Conservation (phyloP, 139 green algal species). For the Asterochloris erici region DNA sequence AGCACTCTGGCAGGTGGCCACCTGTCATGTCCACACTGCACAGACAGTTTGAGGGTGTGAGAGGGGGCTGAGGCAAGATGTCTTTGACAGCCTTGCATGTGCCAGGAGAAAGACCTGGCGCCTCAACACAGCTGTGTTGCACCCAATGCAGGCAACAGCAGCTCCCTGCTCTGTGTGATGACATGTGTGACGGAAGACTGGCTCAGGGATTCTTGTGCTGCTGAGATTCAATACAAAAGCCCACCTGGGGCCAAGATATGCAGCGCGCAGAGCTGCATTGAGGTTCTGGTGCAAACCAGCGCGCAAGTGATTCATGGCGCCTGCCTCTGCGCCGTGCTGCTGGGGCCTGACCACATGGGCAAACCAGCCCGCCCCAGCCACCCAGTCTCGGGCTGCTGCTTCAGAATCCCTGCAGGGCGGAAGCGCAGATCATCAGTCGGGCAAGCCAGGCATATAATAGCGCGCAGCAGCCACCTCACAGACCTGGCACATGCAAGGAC, state of each 20-base stretch:
- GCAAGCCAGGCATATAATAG: not conserved
- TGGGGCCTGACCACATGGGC: not conserved
- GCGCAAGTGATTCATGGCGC: conserved; percentile 25
- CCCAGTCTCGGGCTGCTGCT: conserved; percentile 2
- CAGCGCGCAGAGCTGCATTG: conserved; percentile 27
- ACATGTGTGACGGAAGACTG: no score
- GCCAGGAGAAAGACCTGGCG: not conserved
- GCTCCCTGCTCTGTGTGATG: no score
- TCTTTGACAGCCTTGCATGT: not conserved
- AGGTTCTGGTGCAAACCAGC: conserved; percentile 29
- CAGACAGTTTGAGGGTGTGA: not conserved
- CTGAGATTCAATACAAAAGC: not conserved
- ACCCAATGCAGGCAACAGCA: not conserved
- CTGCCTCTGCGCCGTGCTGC: no score
- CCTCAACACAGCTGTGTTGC: not conserved
- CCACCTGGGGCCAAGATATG: conserved; percentile 35
- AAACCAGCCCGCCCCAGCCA: conserved; percentile 18
- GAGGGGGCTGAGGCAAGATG: not conserved
- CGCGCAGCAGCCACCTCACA: not conserved
- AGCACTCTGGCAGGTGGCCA: conserved; percentile 27
- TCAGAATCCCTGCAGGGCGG: not conserved
- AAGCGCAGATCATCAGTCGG: not conserved
- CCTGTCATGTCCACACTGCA: conserved; percentile 17
- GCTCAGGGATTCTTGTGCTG: no score
- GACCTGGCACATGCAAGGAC: not conserved